Evolutionary conservation across 192 early-diverging fungal genomes (phyloP), one percentile per base, ranked within the genome.

Genomic region (Coemansia sp.): DNA sequence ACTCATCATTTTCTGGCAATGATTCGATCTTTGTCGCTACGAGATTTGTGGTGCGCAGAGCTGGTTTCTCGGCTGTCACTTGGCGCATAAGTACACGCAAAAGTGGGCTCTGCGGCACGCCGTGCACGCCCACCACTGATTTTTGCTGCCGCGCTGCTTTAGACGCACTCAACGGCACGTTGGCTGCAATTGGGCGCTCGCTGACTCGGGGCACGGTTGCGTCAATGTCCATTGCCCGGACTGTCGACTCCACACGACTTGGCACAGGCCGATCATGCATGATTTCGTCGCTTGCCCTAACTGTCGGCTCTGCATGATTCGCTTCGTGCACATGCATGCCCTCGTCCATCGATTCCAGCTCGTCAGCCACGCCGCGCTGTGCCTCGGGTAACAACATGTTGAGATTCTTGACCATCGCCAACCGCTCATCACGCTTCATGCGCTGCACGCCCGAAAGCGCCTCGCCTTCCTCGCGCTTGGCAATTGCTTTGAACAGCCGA

Each of bases 341-440:
- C 60, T 24, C 29, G 21, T n/a, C 29, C n/a, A 61, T 35, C 11
- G 58, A 23, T 21, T 72, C 66, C 17, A 69, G 62, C 55, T 78
- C 70, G 3, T 72, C 63, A 7, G 72, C 59, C 10, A 69, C 59
- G 49, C 63, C 72, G 15, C 66, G 47, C 57, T 80, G 77, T 8
- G 77, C 77, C 17, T 56, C 68, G 2, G 77, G 77, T 1, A 81
- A 56, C 55, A 81, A 63, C 69, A 81, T 64, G 22, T 25, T 49
- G 10, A 81, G 69, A 53, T 72, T 81, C 19, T 61, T 52, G 14
- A 67, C 63, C 72, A 81, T 71, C 11, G 64, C 52, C 59, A 24
- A 43, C 12, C 78, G 73, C 65, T 75, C 78, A 15, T 52, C 66
- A 38, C 62, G 65, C 63, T 75, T 81, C 24, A 53, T 50, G 39